Evolutionary conservation across 192 early-diverging fungal genomes (phyloP), one percentile per base, ranked within the genome.

Genomic region (Mortierella alpina): DNA sequence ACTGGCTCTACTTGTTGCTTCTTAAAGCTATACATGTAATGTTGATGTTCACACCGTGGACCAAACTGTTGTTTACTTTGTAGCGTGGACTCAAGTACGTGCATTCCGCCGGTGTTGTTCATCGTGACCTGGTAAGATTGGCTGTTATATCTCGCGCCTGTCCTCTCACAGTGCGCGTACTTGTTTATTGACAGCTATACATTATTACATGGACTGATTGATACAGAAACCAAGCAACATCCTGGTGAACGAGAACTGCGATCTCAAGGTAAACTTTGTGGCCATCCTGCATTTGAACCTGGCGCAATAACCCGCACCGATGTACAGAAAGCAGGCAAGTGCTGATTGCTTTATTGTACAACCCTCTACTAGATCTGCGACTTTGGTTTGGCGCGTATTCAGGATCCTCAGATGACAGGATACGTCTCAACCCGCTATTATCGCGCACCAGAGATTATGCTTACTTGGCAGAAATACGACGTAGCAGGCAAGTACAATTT

Each of bases 381-480:
- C 84, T 97, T 98, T 82, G 96, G 96, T 14, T 84, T 98, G 47
- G 97, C 96, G 5, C 92, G 96, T 65, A 91, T 96, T 39, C 93
- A 95, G 69, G 95, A 96, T 70, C 91, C 92, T 72, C 92, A 95
- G 82, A 97, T 96, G 95, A 98, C 96, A 22, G 96, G 96, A 44
- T 99, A 99, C 83, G 97, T 98, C 20, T 96, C 96, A 7, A 98
- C 97, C 14, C 88, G 97, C 57, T 97, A 97, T 85, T 99, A 99
- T 79, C 92, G 97, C 68, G 96, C 97, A 12, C 97, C 97, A 44
- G 97, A 99, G 68, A 98, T 99, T 75, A 97, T 99, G 96, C 85
- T 99, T 56, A 96, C 95, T 45, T 97, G 95, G 93, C 96, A 97
- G 82, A 96, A 95, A 70, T 99, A 99, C 85, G 96, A 96, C 57